phyloP scores from a whole-genome alignment of 805 yeast genomes.

The Saccharomycopsis vini region DNA sequence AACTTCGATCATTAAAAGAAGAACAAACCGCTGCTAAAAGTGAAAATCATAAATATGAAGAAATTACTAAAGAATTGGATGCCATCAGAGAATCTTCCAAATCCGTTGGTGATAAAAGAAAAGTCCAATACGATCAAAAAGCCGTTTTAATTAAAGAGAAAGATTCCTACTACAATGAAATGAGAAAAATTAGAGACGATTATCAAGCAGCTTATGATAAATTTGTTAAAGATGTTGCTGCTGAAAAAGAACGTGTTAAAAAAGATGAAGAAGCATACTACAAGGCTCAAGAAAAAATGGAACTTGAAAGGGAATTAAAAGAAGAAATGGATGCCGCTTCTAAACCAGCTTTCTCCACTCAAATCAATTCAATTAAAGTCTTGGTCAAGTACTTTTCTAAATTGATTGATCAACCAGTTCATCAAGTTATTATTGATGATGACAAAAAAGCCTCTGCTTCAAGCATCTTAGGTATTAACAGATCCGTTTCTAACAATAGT shows the following conservation, averaged over 20 bases:
- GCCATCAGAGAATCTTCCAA: conserved; percentile 53
- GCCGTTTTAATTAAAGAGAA: conserved; percentile 56
- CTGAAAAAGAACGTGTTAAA: conserved; percentile 63
- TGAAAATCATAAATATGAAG: conserved; percentile 67
- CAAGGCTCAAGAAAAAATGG: conserved; percentile 40
- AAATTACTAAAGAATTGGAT: conserved; percentile 60
- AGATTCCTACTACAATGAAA: conserved; percentile 56
- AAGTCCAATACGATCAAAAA: conserved; percentile 55
- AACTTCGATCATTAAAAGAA: conserved; percentile 67
- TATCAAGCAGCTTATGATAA: conserved; percentile 68
- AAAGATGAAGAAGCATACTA: conserved; percentile 42
- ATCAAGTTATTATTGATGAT: conserved; percentile 32
- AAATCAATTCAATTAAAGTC: conserved; percentile 67
- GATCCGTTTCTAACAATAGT: conserved; percentile 20
- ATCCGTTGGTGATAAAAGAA: conserved; percentile 56
- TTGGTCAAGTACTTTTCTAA: conserved; percentile 50
- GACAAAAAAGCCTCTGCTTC: conserved; percentile 42
- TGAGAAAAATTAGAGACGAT: conserved; percentile 62
- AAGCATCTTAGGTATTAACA: conserved; percentile 24
- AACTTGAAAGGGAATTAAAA: conserved; percentile 54
- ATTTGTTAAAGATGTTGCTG: conserved; percentile 58
- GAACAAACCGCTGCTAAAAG: too few species aligned
- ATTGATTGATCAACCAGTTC: conserved; percentile 11
- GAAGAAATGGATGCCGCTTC: conserved; percentile 60
- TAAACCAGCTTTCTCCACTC: conserved; percentile 74